phyloP scores from a whole-genome alignment of 1,284 basidiomycete species.

The Cryptococcus wingfieldii region DNA sequence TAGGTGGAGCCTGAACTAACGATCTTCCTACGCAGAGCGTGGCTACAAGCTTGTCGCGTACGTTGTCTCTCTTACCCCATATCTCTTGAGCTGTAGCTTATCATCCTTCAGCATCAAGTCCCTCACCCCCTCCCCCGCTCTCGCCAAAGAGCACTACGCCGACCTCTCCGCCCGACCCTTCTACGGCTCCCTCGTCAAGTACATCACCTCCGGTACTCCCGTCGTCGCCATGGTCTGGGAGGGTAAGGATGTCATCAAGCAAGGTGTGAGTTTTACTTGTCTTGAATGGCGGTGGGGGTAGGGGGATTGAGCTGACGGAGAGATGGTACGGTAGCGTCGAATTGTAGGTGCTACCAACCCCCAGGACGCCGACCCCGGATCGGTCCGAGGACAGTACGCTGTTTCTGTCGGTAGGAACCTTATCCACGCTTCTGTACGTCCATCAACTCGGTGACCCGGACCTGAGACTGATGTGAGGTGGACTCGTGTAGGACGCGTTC shows the following conservation, averaged over 20 bases:
- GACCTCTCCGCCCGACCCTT: conserved; percentile 42
- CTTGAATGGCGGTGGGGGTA: neutral
- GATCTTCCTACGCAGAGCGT: conserved; percentile 22
- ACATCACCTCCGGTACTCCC: conserved; percentile 46
- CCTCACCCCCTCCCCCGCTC: conserved; percentile 38
- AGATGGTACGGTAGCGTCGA: conserved; percentile 23
- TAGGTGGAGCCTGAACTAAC: neutral
- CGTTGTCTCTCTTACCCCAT: conserved; percentile 7
- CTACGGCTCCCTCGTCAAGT: conserved; percentile 44
- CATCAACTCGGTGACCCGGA: neutral
- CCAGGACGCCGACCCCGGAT: conserved; percentile 39
- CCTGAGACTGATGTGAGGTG: neutral
- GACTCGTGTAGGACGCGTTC: conserved; percentile 42
- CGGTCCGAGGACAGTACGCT: conserved; percentile 45
- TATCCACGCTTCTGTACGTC: conserved; percentile 48
- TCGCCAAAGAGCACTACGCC: conserved; percentile 45
- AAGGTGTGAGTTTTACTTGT: conserved; percentile 32
- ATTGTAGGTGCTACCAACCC: conserved; percentile 48
- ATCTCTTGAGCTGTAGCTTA: neutral
- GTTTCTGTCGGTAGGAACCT: conserved; percentile 49
- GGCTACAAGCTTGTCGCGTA: conserved; percentile 48
- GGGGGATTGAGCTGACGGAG: neutral
- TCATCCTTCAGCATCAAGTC: conserved; percentile 35
- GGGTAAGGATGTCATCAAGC: conserved; percentile 45
- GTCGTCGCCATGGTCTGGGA: conserved; percentile 48